Conservation (phyloP, 257 asterid species). For the Echites panduratus region DNA sequence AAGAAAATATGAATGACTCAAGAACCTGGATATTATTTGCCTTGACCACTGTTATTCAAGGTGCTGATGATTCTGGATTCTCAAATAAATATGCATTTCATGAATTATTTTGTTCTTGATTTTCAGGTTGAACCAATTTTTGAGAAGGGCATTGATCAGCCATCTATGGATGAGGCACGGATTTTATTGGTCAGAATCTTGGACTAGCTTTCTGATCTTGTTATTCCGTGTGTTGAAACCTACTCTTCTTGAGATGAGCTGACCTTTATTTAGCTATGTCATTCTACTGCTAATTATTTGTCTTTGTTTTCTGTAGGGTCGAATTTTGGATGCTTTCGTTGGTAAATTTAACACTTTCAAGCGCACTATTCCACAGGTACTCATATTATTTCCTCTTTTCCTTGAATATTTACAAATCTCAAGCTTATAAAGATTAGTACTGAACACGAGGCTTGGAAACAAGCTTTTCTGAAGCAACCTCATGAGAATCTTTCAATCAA, state of each 20-base stretch:
- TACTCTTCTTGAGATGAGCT: not conserved
- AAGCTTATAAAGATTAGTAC: not conserved
- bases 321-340: constrained; percentile 97
- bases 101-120: constrained; percentile 16
- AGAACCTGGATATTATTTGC: not conserved
- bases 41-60: not conserved
- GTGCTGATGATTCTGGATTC: not conserved
- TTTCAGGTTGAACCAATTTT: constrained; percentile 91
- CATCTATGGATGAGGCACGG: constrained; percentile 95
- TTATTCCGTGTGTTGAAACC: constrained; percentile 1
- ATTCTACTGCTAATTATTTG: constrained; percentile 2
- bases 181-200: constrained; percentile 61
- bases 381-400: constrained; percentile 7
- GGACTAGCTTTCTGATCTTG: not conserved
- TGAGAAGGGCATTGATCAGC: constrained; percentile 94
- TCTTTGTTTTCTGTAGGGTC: constrained; percentile 52
- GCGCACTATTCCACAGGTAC: constrained; percentile 97
- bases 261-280: not conserved
- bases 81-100: constrained; percentile 7
- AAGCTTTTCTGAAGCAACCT: not conserved
- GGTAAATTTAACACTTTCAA: constrained; percentile 96
- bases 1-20: not conserved
- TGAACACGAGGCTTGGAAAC: not conserved
- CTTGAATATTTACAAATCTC: not conserved
- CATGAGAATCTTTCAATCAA: not conserved